Evolutionary conservation across 495 filamentous ascomycete genomes (phyloP), one percentile per base, ranked within the genome.

Genomic region (Poronia punctata): DNA sequence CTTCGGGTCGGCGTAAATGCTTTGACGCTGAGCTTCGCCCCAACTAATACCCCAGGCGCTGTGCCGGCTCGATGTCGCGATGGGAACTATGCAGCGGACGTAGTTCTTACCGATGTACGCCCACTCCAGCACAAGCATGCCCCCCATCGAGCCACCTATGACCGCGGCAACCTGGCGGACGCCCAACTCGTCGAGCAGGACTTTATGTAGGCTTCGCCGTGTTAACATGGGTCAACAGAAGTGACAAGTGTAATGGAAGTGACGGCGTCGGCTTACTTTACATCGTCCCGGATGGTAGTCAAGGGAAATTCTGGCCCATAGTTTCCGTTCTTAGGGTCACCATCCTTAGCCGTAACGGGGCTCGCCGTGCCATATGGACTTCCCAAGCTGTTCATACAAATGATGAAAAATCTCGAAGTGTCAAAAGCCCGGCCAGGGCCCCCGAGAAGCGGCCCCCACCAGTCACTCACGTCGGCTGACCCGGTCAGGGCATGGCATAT

Each of bases 41-140:
- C 92, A 97, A 62, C 88, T 95, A 52, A 98, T 98, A 27, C 92
- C 86, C 92, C 92, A 98, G n/a, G 92, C 92, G 46, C 88, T 95
- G 56, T 97, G 92, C 8, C 86, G 78, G 35, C 86, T 86, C 4
- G 90, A 96, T 14, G 92, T 97, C 18, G 92, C 92, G 50, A 98
- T 93, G 3, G 92, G 87, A 19, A 97, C 83, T 57, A 98, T 86
- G 28, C 79, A 76, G 23, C 84, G 82, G 20, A 98, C 89, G 53
- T 96, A 96, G 50, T 94, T 85, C 57, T 84, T 84, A 43, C 92
- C 92, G 54, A 95, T 87, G 65, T 93, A 98, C 32, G 92, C 85
- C 72, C 93, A 98, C 62, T 98, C 92, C 14, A 98, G 71, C 0
- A 90, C 88, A 32, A 96, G 78, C 92, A 96, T 96, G 47, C 92